Conservation (phyloP, 108 stramenopile species). For the Parietichytrium sp. region DNA sequence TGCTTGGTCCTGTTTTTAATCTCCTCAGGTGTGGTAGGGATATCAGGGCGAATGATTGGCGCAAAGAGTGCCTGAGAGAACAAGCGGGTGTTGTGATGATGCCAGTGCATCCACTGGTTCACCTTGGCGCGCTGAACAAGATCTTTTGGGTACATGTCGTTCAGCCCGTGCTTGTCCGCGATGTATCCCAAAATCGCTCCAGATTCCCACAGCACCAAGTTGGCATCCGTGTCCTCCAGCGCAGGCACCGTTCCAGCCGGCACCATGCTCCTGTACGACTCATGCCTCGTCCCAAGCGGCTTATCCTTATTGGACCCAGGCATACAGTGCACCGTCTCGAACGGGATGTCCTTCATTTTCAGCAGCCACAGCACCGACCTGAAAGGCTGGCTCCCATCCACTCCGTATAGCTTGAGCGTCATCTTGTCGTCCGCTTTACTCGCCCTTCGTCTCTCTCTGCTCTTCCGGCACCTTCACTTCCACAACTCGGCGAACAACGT, state of each 20-base stretch:
- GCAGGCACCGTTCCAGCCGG: not conserved
- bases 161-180: not conserved
- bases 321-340: slow-evolving; percentile 4
- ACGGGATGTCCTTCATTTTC: not conserved
- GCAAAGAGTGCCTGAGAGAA: not conserved
- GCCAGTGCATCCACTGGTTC: slow-evolving; percentile 25
- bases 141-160: slow-evolving; percentile 1
- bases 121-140: slow-evolving; percentile 21
- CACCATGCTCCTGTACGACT: not conserved
- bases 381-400: not conserved
- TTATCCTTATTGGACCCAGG: slow-evolving; percentile 1
- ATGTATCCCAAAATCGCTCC: slow-evolving; percentile 7
- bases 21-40: not conserved
- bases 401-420: slow-evolving; percentile 37
- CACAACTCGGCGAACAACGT: too few relatives aligned
- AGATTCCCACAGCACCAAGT: slow-evolving; percentile 27
- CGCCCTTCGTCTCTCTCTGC: too few relatives aligned
- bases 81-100: slow-evolving; percentile 25
- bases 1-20: not conserved
- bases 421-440: too few relatives aligned
- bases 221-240: slow-evolving; percentile 1
- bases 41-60: slow-evolving; percentile 21
- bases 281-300: not conserved
- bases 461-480: too few relatives aligned
- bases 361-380: not conserved